Conservation (phyloP, 768 basidiomycete genomes). For the Lentinula aciculospora region DNA sequence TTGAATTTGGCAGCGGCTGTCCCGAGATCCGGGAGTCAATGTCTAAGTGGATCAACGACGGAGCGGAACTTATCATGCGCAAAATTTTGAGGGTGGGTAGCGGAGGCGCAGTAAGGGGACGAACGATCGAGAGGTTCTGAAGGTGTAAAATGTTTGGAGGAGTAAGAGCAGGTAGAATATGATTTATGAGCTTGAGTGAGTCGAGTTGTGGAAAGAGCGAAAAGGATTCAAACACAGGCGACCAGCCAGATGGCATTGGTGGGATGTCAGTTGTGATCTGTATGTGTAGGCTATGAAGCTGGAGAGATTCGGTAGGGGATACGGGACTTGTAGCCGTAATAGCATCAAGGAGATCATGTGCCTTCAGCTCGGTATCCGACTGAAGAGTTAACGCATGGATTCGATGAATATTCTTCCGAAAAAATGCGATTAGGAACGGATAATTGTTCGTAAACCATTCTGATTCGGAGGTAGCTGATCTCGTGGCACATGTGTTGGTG, state of each 20-base stretch:
- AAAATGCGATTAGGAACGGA: not conserved
- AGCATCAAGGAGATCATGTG: conserved; percentile 1
- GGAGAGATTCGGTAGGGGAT: not conserved
- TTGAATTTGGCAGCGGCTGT: not conserved
- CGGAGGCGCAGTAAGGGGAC: conserved; percentile 4
- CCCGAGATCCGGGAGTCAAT: conserved; percentile 1
- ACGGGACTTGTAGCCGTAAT: not conserved
- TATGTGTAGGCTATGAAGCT: conserved; percentile 1
- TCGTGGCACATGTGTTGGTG: not conserved
- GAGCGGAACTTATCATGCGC: not conserved
- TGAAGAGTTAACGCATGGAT: not conserved
- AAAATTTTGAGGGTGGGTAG: conserved; percentile 4
- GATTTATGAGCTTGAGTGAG: conserved; percentile 3
- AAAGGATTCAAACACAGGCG: conserved; percentile 6
- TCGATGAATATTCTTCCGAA: not conserved
- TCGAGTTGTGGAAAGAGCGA: not conserved
- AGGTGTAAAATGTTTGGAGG: not conserved
- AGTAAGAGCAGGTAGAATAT: not conserved
- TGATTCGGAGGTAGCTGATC: not conserved
- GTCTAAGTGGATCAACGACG: not conserved
- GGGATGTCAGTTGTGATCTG: not conserved
- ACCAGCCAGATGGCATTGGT: not conserved
- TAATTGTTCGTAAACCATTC: not conserved
- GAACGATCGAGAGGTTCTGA: not conserved
- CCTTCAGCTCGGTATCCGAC: conserved; percentile 1